These are phyloP conservation scores for Trichophyton mentagrophytes DNA, from an alignment of 2,329 filamentous ascomycete species.

Conservation along the genomic window DNA sequence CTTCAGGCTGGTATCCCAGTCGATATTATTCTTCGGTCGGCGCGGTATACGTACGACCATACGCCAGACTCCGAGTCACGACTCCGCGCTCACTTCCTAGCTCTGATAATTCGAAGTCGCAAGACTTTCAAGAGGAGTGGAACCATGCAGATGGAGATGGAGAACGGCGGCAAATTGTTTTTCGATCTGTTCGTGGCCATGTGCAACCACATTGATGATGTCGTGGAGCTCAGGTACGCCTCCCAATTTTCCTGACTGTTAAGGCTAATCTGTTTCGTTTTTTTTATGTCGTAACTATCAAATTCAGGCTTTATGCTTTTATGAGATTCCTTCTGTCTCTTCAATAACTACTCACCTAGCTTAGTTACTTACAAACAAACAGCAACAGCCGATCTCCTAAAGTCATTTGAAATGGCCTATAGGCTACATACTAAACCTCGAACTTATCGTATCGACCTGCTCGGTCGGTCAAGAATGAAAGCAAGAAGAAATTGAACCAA, in stretches of 20 bases:
- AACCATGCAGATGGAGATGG: conserved; percentile 98
- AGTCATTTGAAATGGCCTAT: conserved; percentile 36
- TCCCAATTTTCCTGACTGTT: conserved; percentile 15
- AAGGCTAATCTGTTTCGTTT: conserved; percentile 11
- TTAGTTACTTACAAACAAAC: conserved; percentile 8
- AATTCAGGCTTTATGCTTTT: conserved; percentile 14
- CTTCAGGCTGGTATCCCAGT: conserved; percentile 87
- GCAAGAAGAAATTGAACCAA: conserved; percentile 7
- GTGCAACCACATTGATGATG: conserved; percentile 96
- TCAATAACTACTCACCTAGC: background rate
- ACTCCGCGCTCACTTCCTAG: conserved; percentile 92
- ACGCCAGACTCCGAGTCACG: conserved; percentile 86
- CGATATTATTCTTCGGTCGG: conserved; percentile 78
- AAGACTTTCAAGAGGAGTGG: conserved; percentile 96
- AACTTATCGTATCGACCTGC: conserved; percentile 8
- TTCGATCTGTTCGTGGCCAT: conserved; percentile 97
- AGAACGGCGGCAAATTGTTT: conserved; percentile 85
- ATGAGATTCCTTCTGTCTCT: background rate
- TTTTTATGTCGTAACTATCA: conserved; percentile 3
- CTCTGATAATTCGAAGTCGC: conserved; percentile 91
- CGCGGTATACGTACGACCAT: conserved; percentile 89
- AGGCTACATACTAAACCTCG: conserved; percentile 18
- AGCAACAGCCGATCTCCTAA: conserved; percentile 43
- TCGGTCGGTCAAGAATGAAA: conserved; percentile 1
- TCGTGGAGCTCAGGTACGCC: conserved; percentile 70